Percentiles rank a stretch among this genome's conserved stretches.
These are phyloP conservation scores for Colletotrichum viniferum DNA, from an alignment of 2,329 filamentous ascomycete genomes.

Conservation along the genomic window DNA sequence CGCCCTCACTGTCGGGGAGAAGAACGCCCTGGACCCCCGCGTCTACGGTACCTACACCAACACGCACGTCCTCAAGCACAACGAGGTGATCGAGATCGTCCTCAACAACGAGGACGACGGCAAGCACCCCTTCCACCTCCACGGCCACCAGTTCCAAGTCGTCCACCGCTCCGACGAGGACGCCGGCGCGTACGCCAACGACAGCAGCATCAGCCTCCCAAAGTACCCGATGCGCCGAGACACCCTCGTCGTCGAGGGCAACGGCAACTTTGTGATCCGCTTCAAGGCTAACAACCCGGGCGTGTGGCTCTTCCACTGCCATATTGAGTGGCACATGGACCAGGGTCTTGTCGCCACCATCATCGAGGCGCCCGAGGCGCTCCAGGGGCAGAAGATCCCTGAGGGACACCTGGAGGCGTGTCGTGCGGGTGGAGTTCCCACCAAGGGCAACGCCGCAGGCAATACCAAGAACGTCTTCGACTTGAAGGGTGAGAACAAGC, in stretches of 20 bases:
- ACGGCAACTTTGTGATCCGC: slow-evolving; percentile 53
- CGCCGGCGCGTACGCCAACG: slow-evolving; percentile 38
- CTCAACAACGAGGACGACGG: slow-evolving; percentile 63
- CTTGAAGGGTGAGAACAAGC: slow-evolving; percentile 35
- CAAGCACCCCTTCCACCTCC: slow-evolving; percentile 69
- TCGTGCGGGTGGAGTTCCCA: slow-evolving; percentile 43
- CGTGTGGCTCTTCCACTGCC: slow-evolving; percentile 52
- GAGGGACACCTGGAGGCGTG: slow-evolving; percentile 46
- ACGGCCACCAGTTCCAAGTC: slow-evolving; percentile 65
- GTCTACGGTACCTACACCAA: slow-evolving; percentile 58
- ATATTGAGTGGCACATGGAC: slow-evolving; percentile 61
- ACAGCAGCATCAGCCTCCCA: slow-evolving; percentile 38
- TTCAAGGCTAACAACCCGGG: slow-evolving; percentile 50
- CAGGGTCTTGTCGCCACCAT: slow-evolving; percentile 49
- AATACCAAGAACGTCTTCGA: slow-evolving; percentile 59
- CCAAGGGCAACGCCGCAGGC: slow-evolving; percentile 63
- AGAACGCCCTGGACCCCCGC: slow-evolving; percentile 46
- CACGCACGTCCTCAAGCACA: slow-evolving; percentile 58
- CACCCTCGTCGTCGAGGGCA: slow-evolving; percentile 50
- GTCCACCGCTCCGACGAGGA: slow-evolving; percentile 29
- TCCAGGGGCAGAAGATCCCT: slow-evolving; percentile 44
- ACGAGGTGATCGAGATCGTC: slow-evolving; percentile 59
- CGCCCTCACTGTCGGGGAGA: slow-evolving; percentile 58
- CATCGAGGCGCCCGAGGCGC: slow-evolving; percentile 36
- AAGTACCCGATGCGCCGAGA: slow-evolving; percentile 52